Percentiles rank a stretch among this genome's conserved stretches.
phyloP scores from a whole-genome alignment of 768 basidiomycete genomes.

The Paxillus rubicundulus region DNA sequence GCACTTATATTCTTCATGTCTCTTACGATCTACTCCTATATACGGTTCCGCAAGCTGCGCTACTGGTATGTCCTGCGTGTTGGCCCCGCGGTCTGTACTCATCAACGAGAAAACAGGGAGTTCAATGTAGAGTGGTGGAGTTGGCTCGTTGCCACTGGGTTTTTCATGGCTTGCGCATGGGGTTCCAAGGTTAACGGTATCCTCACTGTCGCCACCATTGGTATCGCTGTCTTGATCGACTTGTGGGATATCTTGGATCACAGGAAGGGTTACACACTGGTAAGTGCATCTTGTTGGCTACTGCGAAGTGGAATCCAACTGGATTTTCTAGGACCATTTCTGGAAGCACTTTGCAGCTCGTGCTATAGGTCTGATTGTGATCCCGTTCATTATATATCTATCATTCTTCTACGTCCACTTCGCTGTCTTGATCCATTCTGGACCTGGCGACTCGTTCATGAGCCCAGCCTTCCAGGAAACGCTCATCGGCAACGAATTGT shows the following conservation, averaged over 20 bases:
- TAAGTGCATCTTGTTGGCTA: slow-evolving; percentile 27
- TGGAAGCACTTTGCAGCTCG: slow-evolving; percentile 86
- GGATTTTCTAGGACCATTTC: slow-evolving; percentile 69
- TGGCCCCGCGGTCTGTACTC: background rate
- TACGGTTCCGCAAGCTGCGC: slow-evolving; percentile 92
- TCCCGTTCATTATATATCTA: slow-evolving; percentile 90
- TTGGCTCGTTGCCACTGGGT: slow-evolving; percentile 87
- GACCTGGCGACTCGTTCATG: slow-evolving; percentile 96
- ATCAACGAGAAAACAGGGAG: slow-evolving; percentile 49
- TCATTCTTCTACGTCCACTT: slow-evolving; percentile 98
- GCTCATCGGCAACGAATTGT: slow-evolving; percentile 84
- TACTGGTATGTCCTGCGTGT: slow-evolving; percentile 57
- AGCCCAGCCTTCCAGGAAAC: slow-evolving; percentile 98
- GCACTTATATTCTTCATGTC: slow-evolving; percentile 95
- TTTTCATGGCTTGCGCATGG: slow-evolving; percentile 94
- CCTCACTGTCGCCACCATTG: slow-evolving; percentile 84
- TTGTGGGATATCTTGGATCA: slow-evolving; percentile 92
- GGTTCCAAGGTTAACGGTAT: slow-evolving; percentile 98
- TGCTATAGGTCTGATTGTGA: slow-evolving; percentile 75
- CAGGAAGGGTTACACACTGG: slow-evolving; percentile 77
- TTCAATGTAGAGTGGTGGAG: slow-evolving; percentile 92
- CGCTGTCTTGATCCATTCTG: slow-evolving; percentile 79
- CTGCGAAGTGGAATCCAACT: background rate
- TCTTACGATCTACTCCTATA: slow-evolving; percentile 87
- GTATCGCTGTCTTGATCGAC: slow-evolving; percentile 88